Evolutionary conservation across 306 rosid genomes (phyloP).

Genomic region (Gynostemma pentaphyllum): DNA sequence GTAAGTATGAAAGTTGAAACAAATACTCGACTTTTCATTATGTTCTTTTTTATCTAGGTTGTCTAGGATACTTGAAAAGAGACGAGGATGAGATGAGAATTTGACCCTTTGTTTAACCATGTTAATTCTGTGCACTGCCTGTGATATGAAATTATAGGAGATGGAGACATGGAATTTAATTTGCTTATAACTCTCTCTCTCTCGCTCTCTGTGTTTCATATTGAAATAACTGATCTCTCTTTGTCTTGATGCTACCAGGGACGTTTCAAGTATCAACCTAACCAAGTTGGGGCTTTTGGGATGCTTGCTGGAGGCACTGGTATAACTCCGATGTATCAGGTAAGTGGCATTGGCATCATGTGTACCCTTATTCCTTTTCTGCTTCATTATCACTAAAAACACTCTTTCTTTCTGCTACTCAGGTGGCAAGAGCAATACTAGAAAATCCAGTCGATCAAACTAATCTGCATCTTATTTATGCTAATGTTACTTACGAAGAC

Average conservation of each 20-base stretch:
- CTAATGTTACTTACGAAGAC: constrained; percentile 57
- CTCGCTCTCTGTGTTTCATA: neutral
- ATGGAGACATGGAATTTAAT: neutral
- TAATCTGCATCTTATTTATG: constrained; percentile 43
- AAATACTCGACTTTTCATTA: too few relatives aligned
- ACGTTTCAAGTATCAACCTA: constrained; percentile 51
- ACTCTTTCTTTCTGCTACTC: neutral
- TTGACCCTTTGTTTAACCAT: too few relatives aligned
- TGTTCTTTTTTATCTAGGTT: too few relatives aligned
- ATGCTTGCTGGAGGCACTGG: constrained; percentile 87
- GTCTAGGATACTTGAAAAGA: too few relatives aligned
- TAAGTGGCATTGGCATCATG: constrained; percentile 12
- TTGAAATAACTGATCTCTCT: neutral
- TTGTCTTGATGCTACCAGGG: constrained; percentile 28
- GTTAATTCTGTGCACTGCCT: too few relatives aligned
- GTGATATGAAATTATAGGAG: too few relatives aligned
- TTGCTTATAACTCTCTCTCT: neutral
- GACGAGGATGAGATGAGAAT: too few relatives aligned
- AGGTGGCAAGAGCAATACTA: constrained; percentile 57
- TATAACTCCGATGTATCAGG: constrained; percentile 92
- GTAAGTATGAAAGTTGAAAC: too few relatives aligned
- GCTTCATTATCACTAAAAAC: neutral
- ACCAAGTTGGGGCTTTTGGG: constrained; percentile 53
- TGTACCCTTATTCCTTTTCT: neutral
- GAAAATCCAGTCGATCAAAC: constrained; percentile 63